These are phyloP conservation scores for Thalassiosira mediterranea DNA, from an alignment of 352 stramenopile species.

Conservation along the genomic window DNA sequence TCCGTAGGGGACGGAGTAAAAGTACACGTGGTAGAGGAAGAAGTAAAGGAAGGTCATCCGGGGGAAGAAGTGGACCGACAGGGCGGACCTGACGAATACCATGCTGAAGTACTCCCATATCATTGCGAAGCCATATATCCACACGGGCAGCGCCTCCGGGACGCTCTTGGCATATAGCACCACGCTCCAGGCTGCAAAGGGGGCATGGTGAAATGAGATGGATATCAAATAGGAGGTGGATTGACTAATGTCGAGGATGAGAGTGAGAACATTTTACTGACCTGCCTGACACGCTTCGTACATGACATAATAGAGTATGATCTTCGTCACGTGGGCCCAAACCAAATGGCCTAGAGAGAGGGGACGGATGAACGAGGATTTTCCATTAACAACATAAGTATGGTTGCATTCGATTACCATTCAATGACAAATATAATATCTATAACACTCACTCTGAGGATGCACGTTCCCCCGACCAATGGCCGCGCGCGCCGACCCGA, in stretches of 20 bases:
- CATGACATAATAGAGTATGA: constrained; percentile 82
- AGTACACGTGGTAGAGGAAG: constrained; percentile 60
- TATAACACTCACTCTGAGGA: constrained; percentile 52
- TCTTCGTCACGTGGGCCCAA: constrained; percentile 57
- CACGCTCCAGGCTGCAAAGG: constrained; percentile 69
- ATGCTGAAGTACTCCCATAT: constrained; percentile 82
- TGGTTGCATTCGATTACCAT: too few species aligned
- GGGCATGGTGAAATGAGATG: too few species aligned
- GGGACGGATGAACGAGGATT: not conserved
- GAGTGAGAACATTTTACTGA: constrained; percentile 1
- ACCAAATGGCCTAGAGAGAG: constrained; percentile 38
- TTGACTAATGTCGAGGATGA: not conserved
- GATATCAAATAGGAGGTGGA: constrained; percentile 5
- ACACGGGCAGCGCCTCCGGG: constrained; percentile 48
- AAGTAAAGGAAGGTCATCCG: constrained; percentile 22
- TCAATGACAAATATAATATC: constrained; percentile 40
- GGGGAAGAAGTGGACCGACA: constrained; percentile 25
- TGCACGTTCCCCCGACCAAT: constrained; percentile 50
- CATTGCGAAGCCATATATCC: constrained; percentile 78
- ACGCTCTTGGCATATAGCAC: constrained; percentile 80
- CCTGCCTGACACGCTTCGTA: constrained; percentile 80
- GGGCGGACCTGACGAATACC: constrained; percentile 55
- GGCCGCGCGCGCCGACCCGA: constrained; percentile 50
- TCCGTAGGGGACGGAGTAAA: constrained; percentile 77
- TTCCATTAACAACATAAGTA: too few species aligned